Base-by-base conservation (phyloP, 305 asterid genomes). In the Solanum chacoense region DNA sequence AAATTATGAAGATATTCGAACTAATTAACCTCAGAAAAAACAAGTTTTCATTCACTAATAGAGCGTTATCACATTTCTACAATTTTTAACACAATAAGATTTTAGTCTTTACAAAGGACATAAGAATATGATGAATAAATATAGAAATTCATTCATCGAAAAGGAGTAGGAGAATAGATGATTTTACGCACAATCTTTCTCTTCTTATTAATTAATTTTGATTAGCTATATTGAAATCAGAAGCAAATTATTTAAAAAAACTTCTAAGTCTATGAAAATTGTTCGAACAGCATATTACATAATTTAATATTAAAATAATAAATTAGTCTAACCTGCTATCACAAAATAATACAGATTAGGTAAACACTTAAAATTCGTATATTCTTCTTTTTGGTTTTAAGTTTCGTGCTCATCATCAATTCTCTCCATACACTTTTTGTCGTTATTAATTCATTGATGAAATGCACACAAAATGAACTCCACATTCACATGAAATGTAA, bases 381-480 rank as follows among this genome's bases (percentile, higher is more conserved):
- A 20, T 75, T 72, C 78, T 72, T 35, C 8, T 38, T 24, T 28
- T 71, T 79, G 78, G 80, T 92, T 88, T 91, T 89, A 91, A 90
- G 91, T 90, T 91, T 91, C 89, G 89, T 91, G 90, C 90, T 91
- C 92, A 71, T 72, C 92, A 79, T 90, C 89, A 24, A 24, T 85
- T 75, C 87, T 90, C 87, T 36, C 87, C 91, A 75, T 87, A 89
- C 77, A 28, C 36, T 79, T 65, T 77, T 90, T 90, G 93, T 90
- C 93, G 77, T 84, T 83, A 42, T 90, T 87, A 45, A 59, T 71
- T 26, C 45, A 81, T 84, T 76, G 45, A 83, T 69, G 69, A 93
- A 94, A 94, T 91, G 80, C 89, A 91, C 92, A 90, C 91, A 90
- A 93, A 94, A 94, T 94, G 95, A 93, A 92, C 93, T 89, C 91